Base-by-base conservation (phyloP, 371 early-diverging fungal species). In the Sporodiniella umbellata region DNA sequence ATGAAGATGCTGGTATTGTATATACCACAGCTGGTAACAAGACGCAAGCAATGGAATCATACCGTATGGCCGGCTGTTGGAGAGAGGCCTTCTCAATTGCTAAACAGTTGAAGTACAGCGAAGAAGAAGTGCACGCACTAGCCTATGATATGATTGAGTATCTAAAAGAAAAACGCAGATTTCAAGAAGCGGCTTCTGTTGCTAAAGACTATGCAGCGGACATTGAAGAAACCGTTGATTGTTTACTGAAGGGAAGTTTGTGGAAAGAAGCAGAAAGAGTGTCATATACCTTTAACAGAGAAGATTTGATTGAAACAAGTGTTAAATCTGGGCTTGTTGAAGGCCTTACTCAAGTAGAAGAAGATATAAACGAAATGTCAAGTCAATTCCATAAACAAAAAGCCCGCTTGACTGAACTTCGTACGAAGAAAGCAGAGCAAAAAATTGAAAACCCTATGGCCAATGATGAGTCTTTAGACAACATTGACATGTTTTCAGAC, bases 401-500 rank as follows among this genome's bases (percentile, higher is more conserved):
- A 7, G 58, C 61, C 28, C 70, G 86, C 42, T 55, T 86, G 52
- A 66, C 70, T 22, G 86, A 86, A 50, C 57, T 86, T 15, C 73
- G 80, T 24, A 59, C 69, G 42, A 60, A 49, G 17, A 80, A 73
- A 28, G 66, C 71, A 8, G 72, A 75, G 15, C 57, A 54, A 24
- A 58, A 10, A 5, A 17, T 55, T 49, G 65, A 57, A 3, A 52
- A 55, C 15, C 71, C 66, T 33, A 47, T 76, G 51, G 66, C 75
- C 1, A 78, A 75, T 12, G 87, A 87, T 45, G 86, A 81, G 37
- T 53, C 77, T 25, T 53, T 85, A 21, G 93, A 93, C 53, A 86
- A 90, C 55, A 80, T 94, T n/a, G 97, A 96, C 55, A 83, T 92
- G 79, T 86, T 92, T 74, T 92, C 93, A 0, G 95, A 94, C 55